Conservation (phyloP, 306 rosid genomes). For the Quercus variabilis region DNA sequence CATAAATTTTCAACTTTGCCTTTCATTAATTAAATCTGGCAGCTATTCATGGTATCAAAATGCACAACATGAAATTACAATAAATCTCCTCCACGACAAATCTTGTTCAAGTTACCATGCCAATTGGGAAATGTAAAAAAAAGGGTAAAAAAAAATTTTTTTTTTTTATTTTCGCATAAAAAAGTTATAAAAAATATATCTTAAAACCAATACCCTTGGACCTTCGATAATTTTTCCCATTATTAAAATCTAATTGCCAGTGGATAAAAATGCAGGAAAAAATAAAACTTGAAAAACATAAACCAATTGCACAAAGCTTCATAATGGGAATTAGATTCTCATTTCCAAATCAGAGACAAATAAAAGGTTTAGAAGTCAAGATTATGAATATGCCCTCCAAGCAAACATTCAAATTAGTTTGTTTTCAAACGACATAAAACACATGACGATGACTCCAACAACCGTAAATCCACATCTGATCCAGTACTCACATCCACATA, state of each 20-base stretch:
- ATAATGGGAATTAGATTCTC: constrained; percentile 5
- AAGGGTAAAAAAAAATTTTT: too few species aligned
- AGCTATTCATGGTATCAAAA: too few species aligned
- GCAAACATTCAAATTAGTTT: constrained; percentile 9
- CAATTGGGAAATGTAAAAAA: too few species aligned
- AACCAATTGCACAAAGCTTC: not conserved
- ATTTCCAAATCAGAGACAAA: constrained; percentile 17
- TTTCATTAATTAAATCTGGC: too few species aligned
- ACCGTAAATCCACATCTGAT: constrained; percentile 20
- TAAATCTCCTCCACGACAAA: too few species aligned
- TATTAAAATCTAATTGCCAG: not conserved
- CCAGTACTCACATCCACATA: constrained; percentile 12
- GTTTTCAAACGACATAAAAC: constrained; percentile 10
- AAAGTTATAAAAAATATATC: too few species aligned
- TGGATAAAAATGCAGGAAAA: not conserved
- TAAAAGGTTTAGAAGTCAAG: constrained; percentile 13
- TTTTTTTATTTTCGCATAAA: too few species aligned
- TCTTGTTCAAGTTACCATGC: too few species aligned
- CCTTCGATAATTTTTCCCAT: too few species aligned
- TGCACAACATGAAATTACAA: too few species aligned
- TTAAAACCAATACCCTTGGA: too few species aligned
- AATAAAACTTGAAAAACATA: not conserved
- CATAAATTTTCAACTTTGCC: too few species aligned
- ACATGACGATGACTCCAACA: not conserved
- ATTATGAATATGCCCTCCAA: constrained; percentile 11